phyloP scores from a whole-genome alignment of 1,284 basidiomycete genomes.

The Athelia sp. region DNA sequence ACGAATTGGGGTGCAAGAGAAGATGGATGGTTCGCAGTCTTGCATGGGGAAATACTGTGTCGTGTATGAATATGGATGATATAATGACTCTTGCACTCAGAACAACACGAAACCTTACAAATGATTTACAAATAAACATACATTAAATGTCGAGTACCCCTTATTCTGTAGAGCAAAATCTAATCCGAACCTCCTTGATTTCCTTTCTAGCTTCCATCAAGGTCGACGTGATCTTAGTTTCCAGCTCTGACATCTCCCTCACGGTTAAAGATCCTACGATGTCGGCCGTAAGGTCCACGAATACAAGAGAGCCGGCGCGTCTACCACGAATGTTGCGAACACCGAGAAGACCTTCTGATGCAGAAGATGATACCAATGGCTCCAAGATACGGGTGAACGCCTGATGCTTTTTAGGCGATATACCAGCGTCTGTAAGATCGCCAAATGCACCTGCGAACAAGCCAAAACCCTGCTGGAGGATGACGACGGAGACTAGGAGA shows the following conservation, averaged over 20 bases:
- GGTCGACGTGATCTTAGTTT: slow-evolving; percentile 55
- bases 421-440: slow-evolving; percentile 84
- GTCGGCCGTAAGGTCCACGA: slow-evolving; percentile 69
- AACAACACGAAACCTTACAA: too few species aligned
- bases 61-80: slow-evolving; percentile 8
- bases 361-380: slow-evolving; percentile 41
- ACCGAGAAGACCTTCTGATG: slow-evolving; percentile 34
- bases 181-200: slow-evolving; percentile 76
- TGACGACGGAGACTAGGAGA: slow-evolving; percentile 84
- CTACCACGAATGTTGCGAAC: slow-evolving; percentile 70
- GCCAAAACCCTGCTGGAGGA: slow-evolving; percentile 78
- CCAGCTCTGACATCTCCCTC: slow-evolving; percentile 51
- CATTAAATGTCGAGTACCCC: too few species aligned
- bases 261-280: slow-evolving; percentile 63
- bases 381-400: slow-evolving; percentile 50
- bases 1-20: slow-evolving; percentile 24
- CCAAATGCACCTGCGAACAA: slow-evolving; percentile 72
- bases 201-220: slow-evolving; percentile 65
- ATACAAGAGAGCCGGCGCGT: slow-evolving; percentile 71
- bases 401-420: slow-evolving; percentile 53
- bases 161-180: slow-evolving; percentile 49
- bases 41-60: slow-evolving; percentile 30
- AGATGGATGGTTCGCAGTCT: slow-evolving; percentile 29
- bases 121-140: too few species aligned
- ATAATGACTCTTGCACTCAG: too few species aligned